Percentiles rank a stretch among this genome's conserved stretches.
Conservation (phyloP, 2,329 filamentous ascomycete genomes). For the Davidsoniella eucalypti region DNA sequence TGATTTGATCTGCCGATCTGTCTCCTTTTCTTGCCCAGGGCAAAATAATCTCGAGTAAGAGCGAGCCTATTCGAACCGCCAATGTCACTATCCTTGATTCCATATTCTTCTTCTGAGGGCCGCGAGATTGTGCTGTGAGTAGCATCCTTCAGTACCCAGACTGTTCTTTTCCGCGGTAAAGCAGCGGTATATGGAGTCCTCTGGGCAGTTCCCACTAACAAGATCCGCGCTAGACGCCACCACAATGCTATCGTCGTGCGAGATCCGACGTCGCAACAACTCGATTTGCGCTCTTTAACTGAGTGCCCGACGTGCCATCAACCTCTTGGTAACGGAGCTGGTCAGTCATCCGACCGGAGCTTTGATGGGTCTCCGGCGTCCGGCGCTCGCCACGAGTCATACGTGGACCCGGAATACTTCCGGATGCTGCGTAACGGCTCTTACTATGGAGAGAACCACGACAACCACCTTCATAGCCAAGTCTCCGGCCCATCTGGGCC, state of each 20-base stretch:
- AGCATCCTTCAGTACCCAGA: slow-evolving; percentile 8
- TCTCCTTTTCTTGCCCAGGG: not conserved
- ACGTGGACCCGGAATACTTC: slow-evolving; percentile 87
- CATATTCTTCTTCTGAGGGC: slow-evolving; percentile 56
- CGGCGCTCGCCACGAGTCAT: slow-evolving; percentile 37
- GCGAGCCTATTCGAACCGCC: not conserved
- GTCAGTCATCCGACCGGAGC: slow-evolving; percentile 30
- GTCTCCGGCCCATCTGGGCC: not conserved
- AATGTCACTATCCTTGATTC: slow-evolving; percentile 48
- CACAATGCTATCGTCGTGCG: slow-evolving; percentile 85
- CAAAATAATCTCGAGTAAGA: too few species aligned
- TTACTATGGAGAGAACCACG: slow-evolving; percentile 14
- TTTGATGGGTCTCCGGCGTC: slow-evolving; percentile 25
- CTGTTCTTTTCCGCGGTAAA: too few species aligned
- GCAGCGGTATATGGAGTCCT: too few species aligned
- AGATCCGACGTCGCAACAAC: slow-evolving; percentile 67
- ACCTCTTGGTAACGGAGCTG: slow-evolving; percentile 30
- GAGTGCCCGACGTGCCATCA: slow-evolving; percentile 89
- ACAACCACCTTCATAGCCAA: slow-evolving; percentile 11
- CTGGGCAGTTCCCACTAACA: slow-evolving; percentile 4
- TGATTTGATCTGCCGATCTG: not conserved
- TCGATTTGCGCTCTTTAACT: slow-evolving; percentile 61
- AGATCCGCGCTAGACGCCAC: slow-evolving; percentile 49
- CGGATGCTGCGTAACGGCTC: slow-evolving; percentile 59
- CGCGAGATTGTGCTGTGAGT: slow-evolving; percentile 68